Percentiles rank a stretch among this genome's conserved stretches.
These are phyloP conservation scores for Cyclotella kingstonii DNA, from an alignment of 108 stramenopile genomes.

Conservation along the genomic window DNA sequence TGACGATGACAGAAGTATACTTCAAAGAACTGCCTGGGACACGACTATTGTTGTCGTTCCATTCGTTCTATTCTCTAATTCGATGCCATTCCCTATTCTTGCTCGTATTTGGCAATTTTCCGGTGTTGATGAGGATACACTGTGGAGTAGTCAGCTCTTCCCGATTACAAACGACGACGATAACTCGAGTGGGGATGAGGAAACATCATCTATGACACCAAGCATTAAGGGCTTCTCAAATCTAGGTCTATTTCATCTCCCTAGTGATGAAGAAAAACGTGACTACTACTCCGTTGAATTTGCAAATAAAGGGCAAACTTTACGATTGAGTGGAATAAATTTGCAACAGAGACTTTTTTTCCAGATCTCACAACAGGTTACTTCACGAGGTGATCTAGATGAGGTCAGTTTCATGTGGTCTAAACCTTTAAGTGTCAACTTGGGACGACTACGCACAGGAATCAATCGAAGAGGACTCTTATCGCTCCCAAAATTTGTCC, in stretches of 20 bases:
- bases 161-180: slow-evolving; percentile 12
- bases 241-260: slow-evolving; percentile 18
- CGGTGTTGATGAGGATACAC: slow-evolving; percentile 12
- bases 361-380: slow-evolving; percentile 30
- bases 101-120: slow-evolving; percentile 33
- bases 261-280: not conserved
- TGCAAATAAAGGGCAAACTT: slow-evolving; percentile 13
- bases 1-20: slow-evolving; percentile 4
- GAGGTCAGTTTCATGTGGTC: slow-evolving; percentile 23
- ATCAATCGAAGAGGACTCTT: slow-evolving; percentile 25
- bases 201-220: slow-evolving; percentile 19
- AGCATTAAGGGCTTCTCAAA: slow-evolving; percentile 5
- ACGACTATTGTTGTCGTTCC: slow-evolving; percentile 32
- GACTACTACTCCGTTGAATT: slow-evolving; percentile 7
- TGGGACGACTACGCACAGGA: slow-evolving; percentile 29
- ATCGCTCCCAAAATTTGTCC: slow-evolving; percentile 13
- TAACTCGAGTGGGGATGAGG: slow-evolving; percentile 31
- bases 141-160: slow-evolving; percentile 15
- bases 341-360: slow-evolving; percentile 22
- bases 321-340: slow-evolving; percentile 42
- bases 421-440: slow-evolving; percentile 18
- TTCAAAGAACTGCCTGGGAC: slow-evolving; percentile 43
- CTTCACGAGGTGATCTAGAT: not conserved
- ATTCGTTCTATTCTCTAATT: slow-evolving; percentile 30
- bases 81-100: slow-evolving; percentile 31